Conservation (phyloP, 2,329 filamentous ascomycete genomes). For the Phyllosticta capitalensis region DNA sequence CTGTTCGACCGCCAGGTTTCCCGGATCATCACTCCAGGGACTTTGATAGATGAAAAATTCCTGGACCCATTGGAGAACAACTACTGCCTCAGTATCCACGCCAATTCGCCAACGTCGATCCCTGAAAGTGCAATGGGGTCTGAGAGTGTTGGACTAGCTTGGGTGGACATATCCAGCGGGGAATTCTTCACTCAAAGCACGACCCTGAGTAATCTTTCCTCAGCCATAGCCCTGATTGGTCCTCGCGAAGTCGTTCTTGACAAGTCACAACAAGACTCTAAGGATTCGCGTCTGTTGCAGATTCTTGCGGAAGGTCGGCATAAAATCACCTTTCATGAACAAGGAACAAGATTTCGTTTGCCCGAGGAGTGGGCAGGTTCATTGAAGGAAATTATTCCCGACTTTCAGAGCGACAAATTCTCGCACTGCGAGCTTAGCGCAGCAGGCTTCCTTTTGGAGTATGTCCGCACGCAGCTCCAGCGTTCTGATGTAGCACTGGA, state of each 20-base stretch:
- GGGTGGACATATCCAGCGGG: conserved; percentile 91
- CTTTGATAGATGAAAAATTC: conserved; percentile 93
- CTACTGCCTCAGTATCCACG: conserved; percentile 74
- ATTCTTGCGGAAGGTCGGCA: conserved; percentile 68
- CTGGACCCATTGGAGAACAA: conserved; percentile 93
- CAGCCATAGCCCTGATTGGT: conserved; percentile 70
- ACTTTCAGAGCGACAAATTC: conserved; percentile 42
- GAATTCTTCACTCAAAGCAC: conserved; percentile 82
- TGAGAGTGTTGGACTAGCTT: conserved; percentile 57
- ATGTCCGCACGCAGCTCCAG: conserved; percentile 69
- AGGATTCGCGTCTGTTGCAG: conserved; percentile 51
- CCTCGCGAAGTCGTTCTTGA: conserved; percentile 80
- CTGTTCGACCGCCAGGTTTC: conserved; percentile 78
- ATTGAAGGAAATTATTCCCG: conserved; percentile 62
- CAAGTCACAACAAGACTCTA: conserved; percentile 41
- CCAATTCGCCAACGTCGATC: conserved; percentile 28
- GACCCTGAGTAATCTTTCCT: conserved; percentile 61
- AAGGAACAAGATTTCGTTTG: conserved; percentile 32
- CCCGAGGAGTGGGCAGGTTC: conserved; percentile 63
- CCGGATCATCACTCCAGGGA: conserved; percentile 86
- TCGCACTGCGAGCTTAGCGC: conserved; percentile 61
- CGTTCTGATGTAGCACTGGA: conserved; percentile 74
- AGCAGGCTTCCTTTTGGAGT: conserved; percentile 72
- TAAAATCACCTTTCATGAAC: conserved; percentile 61
- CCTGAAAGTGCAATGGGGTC: conserved; percentile 18